Evolutionary conservation across 306 rosid genomes (phyloP), one percentile per base, ranked within the genome.

Genomic region (Medicago arabica): DNA sequence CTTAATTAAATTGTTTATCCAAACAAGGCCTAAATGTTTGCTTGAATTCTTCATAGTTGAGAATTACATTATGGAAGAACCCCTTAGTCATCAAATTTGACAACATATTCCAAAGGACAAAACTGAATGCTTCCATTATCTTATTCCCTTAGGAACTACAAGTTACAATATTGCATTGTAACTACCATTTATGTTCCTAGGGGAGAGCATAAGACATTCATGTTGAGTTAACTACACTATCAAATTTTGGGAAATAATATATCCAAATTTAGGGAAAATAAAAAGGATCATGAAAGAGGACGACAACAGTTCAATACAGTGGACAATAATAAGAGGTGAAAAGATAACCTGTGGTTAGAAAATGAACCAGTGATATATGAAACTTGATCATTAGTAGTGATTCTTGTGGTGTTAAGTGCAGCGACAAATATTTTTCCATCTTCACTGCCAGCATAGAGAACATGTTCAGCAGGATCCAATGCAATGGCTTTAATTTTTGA

Each of bases 401-500:
- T 38, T 77, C 81, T 87, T 72, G 82, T 85, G 72, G 92, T 78
- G 83, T 72, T 83, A 58, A 90, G 95, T 34, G 96, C 94, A 8
- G 79, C 89, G 66, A 87, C 67, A 53, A 83, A 91, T 79, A 94
- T 87, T 72, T 85, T 86, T 59, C 90, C 97, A 75, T 90, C 94
- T 84, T 89, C 82, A 57, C 97, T 64, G 40, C 96, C 95, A 67
- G 90, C 96, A 84, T 83, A 88, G 61, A 92, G 84, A 43, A 90
- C 88, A 67, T 79, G 88, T 75, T 94, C 97, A 17, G 88, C 83
- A 60, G 96, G 96, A 83, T 90, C 97, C 84, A 94, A 46, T 8
- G 84, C 92, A 86, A 91, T 77, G 7, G 88, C 85, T 71, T 92
- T 84, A 78, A 90, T 85, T 67, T 75, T 53, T 53, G 93, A 25